Evolutionary conservation across 306 rosid genomes (phyloP), one percentile per base, ranked within the genome.

Genomic region (Abrus precatorius): DNA sequence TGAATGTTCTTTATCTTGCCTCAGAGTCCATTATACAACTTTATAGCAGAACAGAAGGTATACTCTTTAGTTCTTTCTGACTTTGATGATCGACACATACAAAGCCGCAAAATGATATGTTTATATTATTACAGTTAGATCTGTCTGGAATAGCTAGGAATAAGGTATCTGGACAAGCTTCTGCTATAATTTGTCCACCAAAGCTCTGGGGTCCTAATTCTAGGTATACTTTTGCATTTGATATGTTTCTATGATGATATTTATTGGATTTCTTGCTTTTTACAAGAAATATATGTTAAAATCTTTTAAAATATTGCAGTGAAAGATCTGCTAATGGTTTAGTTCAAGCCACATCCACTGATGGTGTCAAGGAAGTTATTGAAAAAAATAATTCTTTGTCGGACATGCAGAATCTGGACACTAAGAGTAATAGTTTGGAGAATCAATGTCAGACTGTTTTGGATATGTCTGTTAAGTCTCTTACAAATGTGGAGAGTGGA

Each of bases 11-110:
- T 69, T 28, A 48, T 75, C 73, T 72, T 77, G 55, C 67, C 38
- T 50, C 93, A 95, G 99, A 95, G 99, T 89, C 94, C 98, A 3
- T 70, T 95, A 36, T 93, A 95, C 89, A 91, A 93, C 88, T 95
- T 88, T 57, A 90, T 95, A 72, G 83, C 92, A 7, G 96, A 90
- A 65, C 92, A 85, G 87, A 91, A 91, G 98, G 99, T 91, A 91
- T 62, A 47, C 20, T 45, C 61, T 34, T 67, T 48, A 55, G 75
- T 60, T 63, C 59, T 77, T 65, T 75, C 56, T 9, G 14, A 40
- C 43, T 82, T 79, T 67, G 38, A 64, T 74, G 74, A 33, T 84
- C 29, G 59, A 72, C 75, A 55, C 9, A 53, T 53, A 59, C 30
- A 69, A 50, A 49, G 64, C 83, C 44, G 40, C 44, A 67, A 74